Evolutionary conservation across 2,329 filamentous ascomycete species (phyloP).

Genomic region (Penicillium fuscoglaucum): DNA sequence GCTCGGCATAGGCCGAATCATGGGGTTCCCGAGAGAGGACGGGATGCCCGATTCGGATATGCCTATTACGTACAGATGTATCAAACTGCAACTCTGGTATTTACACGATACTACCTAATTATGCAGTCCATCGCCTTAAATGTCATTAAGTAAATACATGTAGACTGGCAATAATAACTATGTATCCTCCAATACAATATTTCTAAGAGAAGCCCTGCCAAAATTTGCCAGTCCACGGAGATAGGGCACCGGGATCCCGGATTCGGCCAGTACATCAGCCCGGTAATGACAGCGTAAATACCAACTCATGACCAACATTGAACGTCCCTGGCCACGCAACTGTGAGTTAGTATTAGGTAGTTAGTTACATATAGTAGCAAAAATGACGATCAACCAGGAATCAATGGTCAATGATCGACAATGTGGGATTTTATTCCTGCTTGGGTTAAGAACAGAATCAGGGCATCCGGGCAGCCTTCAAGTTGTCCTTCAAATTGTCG

Average conservation of each 20-base stretch:
- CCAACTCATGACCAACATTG: background rate
- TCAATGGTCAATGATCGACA: background rate
- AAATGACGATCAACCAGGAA: background rate
- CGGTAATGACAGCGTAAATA: background rate
- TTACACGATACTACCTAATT: background rate
- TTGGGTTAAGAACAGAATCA: background rate
- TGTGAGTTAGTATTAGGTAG: too few relatives aligned
- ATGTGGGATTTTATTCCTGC: background rate
- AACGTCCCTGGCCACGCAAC: background rate
- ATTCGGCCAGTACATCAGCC: background rate
- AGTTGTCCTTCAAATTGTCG: background rate
- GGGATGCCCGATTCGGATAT: conserved; percentile 9
- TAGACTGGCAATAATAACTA: background rate
- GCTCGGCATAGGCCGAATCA: conserved; percentile 2
- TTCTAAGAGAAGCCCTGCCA: background rate
- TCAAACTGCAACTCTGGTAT: background rate
- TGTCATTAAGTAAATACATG: background rate
- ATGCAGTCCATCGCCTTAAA: background rate
- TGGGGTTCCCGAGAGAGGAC: background rate
- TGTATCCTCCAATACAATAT: background rate
- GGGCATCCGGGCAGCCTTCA: background rate
- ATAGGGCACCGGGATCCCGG: background rate
- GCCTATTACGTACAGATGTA: background rate
- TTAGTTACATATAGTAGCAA: background rate
- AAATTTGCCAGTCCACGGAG: background rate